phyloP scores from a whole-genome alignment of 2,329 filamentous ascomycete genomes.

The Sordariomycetes sp. region DNA sequence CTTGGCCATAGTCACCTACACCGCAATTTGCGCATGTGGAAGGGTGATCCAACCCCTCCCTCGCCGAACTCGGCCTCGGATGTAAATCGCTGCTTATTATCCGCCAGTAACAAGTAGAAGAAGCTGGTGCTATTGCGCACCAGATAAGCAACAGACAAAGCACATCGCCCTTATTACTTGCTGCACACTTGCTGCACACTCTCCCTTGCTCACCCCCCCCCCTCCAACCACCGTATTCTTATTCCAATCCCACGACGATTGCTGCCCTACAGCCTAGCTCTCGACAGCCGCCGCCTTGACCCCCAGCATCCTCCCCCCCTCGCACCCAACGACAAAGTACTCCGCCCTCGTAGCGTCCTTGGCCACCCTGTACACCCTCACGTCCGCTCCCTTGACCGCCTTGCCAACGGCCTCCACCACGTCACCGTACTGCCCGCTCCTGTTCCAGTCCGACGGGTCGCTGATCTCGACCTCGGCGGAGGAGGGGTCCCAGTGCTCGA shows the following conservation, averaged over 20 bases:
- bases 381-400: constrained; percentile 48
- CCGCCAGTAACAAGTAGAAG: too few relatives aligned
- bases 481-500: constrained; percentile 40
- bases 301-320: constrained; percentile 55
- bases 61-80: too few relatives aligned
- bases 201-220: too few relatives aligned
- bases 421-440: constrained; percentile 52
- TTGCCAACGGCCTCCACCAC: constrained; percentile 56
- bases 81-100: too few relatives aligned
- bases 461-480: constrained; percentile 50
- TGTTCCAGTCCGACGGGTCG: constrained; percentile 61
- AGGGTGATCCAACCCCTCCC: too few relatives aligned
- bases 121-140: too few relatives aligned
- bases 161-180: too few relatives aligned
- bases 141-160: too few relatives aligned
- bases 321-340: constrained; percentile 65
- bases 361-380: constrained; percentile 62
- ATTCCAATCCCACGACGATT: neutral
- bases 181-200: too few relatives aligned
- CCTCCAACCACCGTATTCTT: neutral
- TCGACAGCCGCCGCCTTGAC: constrained; percentile 69
- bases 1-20: too few relatives aligned
- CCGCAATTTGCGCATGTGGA: too few relatives aligned
- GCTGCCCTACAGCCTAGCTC: constrained; percentile 27
- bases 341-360: constrained; percentile 52